Evolutionary conservation across 2,329 filamentous ascomycete genomes (phyloP).

Genomic region (Fusarium sp.): DNA sequence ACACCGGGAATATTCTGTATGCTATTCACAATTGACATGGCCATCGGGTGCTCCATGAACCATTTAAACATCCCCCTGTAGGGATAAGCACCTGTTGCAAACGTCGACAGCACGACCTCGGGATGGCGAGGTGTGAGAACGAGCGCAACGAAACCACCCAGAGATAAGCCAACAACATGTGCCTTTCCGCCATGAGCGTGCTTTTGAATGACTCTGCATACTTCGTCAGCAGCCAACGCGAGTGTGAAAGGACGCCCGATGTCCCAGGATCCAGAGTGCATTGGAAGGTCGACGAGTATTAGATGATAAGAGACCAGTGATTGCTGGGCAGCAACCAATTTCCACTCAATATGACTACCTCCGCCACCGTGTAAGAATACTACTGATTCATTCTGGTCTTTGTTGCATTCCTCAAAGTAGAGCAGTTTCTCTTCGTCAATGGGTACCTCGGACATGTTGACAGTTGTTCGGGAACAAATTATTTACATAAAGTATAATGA

Average conservation of each 20-base stretch:
- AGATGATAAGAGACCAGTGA: conserved; percentile 13
- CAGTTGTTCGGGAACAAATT: neutral
- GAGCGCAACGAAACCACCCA: conserved; percentile 30
- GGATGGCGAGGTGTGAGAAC: conserved; percentile 4
- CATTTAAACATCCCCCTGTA: conserved; percentile 26
- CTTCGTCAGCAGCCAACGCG: conserved; percentile 11
- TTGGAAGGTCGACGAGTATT: conserved; percentile 22
- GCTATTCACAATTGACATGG: neutral
- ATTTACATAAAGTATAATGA: neutral
- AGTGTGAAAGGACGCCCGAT: neutral
- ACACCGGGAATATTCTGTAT: conserved; percentile 7
- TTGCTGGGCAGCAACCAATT: neutral
- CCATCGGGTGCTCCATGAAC: conserved; percentile 11
- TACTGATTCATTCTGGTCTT: neutral
- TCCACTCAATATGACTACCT: conserved; percentile 25
- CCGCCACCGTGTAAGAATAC: conserved; percentile 12
- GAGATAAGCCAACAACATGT: conserved; percentile 56
- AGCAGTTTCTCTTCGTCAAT: neutral
- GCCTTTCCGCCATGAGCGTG: conserved; percentile 51
- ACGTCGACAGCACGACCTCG: conserved; percentile 5
- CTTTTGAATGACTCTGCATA: conserved; percentile 49
- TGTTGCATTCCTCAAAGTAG: neutral
- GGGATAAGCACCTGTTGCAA: conserved; percentile 13
- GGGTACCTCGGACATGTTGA: neutral
- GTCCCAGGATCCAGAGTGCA: conserved; percentile 23